Evolutionary conservation across 495 filamentous ascomycete species (phyloP).

Genomic region (Symbiotaphrina buchneri): DNA sequence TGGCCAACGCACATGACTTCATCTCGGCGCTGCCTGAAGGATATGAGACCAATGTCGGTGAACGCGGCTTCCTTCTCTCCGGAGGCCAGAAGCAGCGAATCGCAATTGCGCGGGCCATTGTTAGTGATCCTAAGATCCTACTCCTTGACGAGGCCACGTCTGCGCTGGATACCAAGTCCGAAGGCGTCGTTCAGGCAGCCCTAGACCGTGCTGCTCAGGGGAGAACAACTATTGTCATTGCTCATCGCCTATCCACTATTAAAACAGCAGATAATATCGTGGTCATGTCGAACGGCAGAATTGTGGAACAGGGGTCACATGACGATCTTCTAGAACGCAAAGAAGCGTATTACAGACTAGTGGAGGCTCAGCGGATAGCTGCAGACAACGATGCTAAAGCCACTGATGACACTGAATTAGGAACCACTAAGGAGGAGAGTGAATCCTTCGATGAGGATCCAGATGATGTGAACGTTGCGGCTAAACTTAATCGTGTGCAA

Average conservation of each 20-base stretch:
- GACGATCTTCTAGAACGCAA: constrained; percentile 35
- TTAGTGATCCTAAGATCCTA: constrained; percentile 87
- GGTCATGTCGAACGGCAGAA: constrained; percentile 62
- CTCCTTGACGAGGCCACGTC: constrained; percentile 89
- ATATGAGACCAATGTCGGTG: constrained; percentile 87
- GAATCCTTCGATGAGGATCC: constrained; percentile 20
- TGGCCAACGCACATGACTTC: constrained; percentile 89
- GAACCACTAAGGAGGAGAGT: constrained; percentile 7
- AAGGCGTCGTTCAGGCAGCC: constrained; percentile 85
- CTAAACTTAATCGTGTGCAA: constrained; percentile 33
- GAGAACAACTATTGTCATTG: constrained; percentile 92
- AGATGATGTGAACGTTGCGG: constrained; percentile 28
- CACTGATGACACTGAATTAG: constrained; percentile 13
- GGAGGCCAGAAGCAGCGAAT: constrained; percentile 96
- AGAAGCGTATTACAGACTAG: constrained; percentile 51
- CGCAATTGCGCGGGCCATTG: constrained; percentile 68
- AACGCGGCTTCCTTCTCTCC: constrained; percentile 77
- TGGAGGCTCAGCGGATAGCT: constrained; percentile 60
- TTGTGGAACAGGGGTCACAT: constrained; percentile 80
- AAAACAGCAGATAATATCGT: constrained; percentile 89
- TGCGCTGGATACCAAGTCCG: constrained; percentile 86
- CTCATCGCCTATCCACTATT: constrained; percentile 86
- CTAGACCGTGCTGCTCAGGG: constrained; percentile 70
- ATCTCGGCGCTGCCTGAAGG: constrained; percentile 63
- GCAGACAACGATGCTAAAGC: constrained; percentile 31